Base-by-base conservation (phyloP, 176 grass and related monocot genomes). In the Oryza nivara region DNA sequence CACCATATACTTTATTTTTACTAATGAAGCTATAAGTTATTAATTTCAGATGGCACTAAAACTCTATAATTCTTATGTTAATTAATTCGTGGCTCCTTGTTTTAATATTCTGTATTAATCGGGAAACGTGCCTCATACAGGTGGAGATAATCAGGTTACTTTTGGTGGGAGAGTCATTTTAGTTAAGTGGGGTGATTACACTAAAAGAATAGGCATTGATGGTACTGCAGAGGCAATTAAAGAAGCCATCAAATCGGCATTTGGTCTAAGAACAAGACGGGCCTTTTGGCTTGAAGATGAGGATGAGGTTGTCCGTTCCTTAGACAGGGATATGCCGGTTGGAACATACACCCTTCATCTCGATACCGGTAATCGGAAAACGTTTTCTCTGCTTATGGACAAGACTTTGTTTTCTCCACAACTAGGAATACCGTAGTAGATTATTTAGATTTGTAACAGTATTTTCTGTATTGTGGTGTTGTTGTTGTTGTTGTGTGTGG, bases 261-360 rank as follows among this genome's bases (percentile, higher is more conserved):
- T 96, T 88, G 93, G 93, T 67, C 82, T 99, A 35, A 90, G 97
- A 87, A 99, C 97, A 74, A 96, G 69, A 23, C 92, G 97, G n/a
- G 90, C 93, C 67, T 99, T 96, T 87, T 99, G 97, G 97, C 89
- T 99, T 73, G 97, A 99, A 90, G 93, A 96, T 79, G 97, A 96
- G 87, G 92, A 96, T 86, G 92, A 91, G 81, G 84, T 96, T 45
- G 86, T 96, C 79, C 88, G 93, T 65, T 77, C 90, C 77, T 92
- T 99, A 82, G 97, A 99, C 72, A 94, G 90, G 65, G 93, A 96
- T 58, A 99, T 96, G 91, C 97, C 97, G 67, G 41, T 99, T 44
- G 93, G 93, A 75, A 91, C 92, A 15, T 94, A 96, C 74, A 86
- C 89, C 70, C 97, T 99, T 87, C 93, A 99, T 92, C 93, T 99